A percentile compares a stretch with the other conserved stretches of the same genome.
Evolutionary conservation across 805 yeast species (phyloP).

Genomic region (Grigorovia yakushimaensis): DNA sequence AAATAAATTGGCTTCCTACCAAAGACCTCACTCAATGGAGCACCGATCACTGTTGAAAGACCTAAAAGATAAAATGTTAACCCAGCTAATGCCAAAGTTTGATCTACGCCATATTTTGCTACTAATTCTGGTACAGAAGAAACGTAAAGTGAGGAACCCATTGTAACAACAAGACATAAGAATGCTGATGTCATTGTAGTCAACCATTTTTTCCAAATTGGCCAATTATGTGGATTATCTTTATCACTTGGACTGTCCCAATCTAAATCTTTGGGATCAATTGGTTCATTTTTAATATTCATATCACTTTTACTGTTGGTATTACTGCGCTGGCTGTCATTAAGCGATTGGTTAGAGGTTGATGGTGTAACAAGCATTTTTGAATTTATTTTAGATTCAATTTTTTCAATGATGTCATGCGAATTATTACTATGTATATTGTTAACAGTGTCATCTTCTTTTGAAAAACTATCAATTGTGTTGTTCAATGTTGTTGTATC

Average conservation of each 20-base stretch:
- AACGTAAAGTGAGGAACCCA: slow-evolving; percentile 68
- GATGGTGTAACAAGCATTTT: not conserved
- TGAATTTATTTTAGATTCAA: not conserved
- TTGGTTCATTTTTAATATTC: slow-evolving; percentile 1
- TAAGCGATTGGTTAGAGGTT: not conserved
- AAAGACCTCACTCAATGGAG: slow-evolving; percentile 61
- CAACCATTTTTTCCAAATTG: slow-evolving; percentile 51
- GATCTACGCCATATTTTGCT: slow-evolving; percentile 40
- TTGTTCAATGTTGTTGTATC: no score
- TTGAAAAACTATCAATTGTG: no score
- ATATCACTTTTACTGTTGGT: not conserved
- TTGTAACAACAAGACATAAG: slow-evolving; percentile 57
- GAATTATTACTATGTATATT: no score
- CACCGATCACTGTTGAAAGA: slow-evolving; percentile 62
- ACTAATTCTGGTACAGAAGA: slow-evolving; percentile 51
- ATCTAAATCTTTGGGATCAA: slow-evolving; percentile 34
- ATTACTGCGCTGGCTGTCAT: no score
- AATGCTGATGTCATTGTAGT: slow-evolving; percentile 55
- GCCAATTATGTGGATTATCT: slow-evolving; percentile 64
- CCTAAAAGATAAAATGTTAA: slow-evolving; percentile 62
- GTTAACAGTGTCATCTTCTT: no score
- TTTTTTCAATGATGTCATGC: not conserved
- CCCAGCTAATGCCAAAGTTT: slow-evolving; percentile 57
- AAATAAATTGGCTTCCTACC: slow-evolving; percentile 59
- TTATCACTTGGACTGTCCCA: slow-evolving; percentile 60